phyloP scores from a whole-genome alignment of 1,139 yeast species.

The Meyerozyma carpophila region DNA sequence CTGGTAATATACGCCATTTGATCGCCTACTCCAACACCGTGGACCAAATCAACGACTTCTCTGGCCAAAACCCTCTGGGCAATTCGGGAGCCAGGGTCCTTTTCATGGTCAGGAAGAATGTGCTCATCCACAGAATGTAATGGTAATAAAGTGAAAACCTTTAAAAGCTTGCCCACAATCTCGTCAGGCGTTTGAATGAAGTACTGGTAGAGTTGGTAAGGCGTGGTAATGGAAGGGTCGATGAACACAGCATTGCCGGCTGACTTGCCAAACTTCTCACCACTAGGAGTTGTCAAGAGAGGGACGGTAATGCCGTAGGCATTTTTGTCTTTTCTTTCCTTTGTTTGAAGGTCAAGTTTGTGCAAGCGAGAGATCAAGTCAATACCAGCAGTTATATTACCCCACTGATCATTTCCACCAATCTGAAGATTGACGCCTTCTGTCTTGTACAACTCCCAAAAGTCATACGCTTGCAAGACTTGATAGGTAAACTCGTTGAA shows the following conservation, averaged over 20 bases:
- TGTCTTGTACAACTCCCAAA: constrained; percentile 68
- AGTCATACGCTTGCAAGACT: constrained; percentile 88
- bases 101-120: constrained; percentile 46
- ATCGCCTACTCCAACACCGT: constrained; percentile 73
- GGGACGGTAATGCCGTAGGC: constrained; percentile 88
- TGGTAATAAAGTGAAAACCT: constrained; percentile 77
- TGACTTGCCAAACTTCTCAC: constrained; percentile 94
- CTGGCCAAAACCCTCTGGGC: constrained; percentile 78
- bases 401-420: constrained; percentile 99
- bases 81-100: constrained; percentile 55
- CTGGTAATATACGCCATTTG: constrained; percentile 61
- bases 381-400: constrained; percentile 93
- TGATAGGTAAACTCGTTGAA: constrained; percentile 94
- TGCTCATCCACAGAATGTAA: constrained; percentile 45
- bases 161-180: constrained; percentile 63
- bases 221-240: constrained; percentile 63
- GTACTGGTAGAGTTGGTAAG: constrained; percentile 82
- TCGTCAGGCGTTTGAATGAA: constrained; percentile 78
- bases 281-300: constrained; percentile 77
- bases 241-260: constrained; percentile 96
- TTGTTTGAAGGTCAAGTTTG: constrained; percentile 12
- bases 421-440: constrained; percentile 68
- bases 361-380: constrained; percentile 72
- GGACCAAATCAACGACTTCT: constrained; percentile 83
- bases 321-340: constrained; percentile 4